Base-by-base conservation (phyloP, 495 filamentous ascomycete genomes). In the Antarctomyces pellizariae region DNA sequence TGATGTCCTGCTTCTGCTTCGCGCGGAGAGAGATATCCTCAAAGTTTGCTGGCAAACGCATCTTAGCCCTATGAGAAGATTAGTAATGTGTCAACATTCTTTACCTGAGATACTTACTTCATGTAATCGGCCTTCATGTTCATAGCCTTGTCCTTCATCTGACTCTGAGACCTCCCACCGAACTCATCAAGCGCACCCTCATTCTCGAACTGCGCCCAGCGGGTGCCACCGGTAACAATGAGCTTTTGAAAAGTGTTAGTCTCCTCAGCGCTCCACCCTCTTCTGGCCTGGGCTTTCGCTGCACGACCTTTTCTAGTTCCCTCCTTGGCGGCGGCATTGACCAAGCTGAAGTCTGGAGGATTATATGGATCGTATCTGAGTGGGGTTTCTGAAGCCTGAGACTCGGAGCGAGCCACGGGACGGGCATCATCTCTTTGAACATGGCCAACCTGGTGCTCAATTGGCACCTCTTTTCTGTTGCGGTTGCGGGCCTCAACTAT, bases 101-200 rank as follows among this genome's bases (percentile, higher is more conserved):
- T n/a, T n/a, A n/a, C n/a, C n/a, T n/a, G n/a, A n/a, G n/a, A n/a
- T n/a, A 52, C 58, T 43, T 48, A 67, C 59, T 61, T 64, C 3
- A 73, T 43, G 29, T 52, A 65, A 30, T 55, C 56, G 18, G 62
- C 54, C 37, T 71, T 72, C 28, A 75, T 39, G 30, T 69, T 56
- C 5, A 67, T 52, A 23, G 65, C 71, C 43, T 73, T 76, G 48
- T 76, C 69, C 16, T 69, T 71, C 11, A 75, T 41, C 13, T 55
- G 58, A 24, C 69, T 64, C 35, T 73, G 66, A 36, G 56, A 52
- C n/a, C 67, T 54, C 0, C 40, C 36, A 4, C 36, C 31, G 17
- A 57, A 40, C 17, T 67, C 48, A 0, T 47, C 43, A 2, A 47
- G 28, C 1, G 33, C 39, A 9, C 34, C 42, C 1, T 39, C 25